phyloP scores from a whole-genome alignment of 306 rosid genomes.

The Cyclanthera cordifolia region DNA sequence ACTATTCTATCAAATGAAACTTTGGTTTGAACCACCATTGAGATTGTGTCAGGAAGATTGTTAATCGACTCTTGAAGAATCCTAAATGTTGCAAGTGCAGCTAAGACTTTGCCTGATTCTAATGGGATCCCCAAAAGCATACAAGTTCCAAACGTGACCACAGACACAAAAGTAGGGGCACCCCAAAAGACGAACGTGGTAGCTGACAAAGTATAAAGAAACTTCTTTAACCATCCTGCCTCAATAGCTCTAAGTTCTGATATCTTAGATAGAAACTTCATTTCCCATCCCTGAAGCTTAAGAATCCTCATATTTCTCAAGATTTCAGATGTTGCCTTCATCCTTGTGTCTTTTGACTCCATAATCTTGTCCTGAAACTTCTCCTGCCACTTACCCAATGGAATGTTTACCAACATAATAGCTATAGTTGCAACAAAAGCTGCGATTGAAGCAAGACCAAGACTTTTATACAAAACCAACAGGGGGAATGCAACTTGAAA shows the following conservation, averaged over 20 bases:
- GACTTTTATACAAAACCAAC: slow-evolving; percentile 48
- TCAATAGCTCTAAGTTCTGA: slow-evolving; percentile 42
- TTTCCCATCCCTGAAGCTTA: slow-evolving; percentile 86
- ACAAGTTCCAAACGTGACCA: slow-evolving; percentile 67
- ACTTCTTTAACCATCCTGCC: slow-evolving; percentile 53
- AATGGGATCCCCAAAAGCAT: slow-evolving; percentile 66
- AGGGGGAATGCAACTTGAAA: slow-evolving; percentile 58
- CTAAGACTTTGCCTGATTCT: slow-evolving; percentile 77
- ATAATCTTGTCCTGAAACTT: slow-evolving; percentile 62
- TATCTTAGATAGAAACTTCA: slow-evolving; percentile 70
- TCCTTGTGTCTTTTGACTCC: slow-evolving; percentile 71
- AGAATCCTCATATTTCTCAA: slow-evolving; percentile 76
- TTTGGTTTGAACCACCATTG: slow-evolving; percentile 62
- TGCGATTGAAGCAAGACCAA: slow-evolving; percentile 67
- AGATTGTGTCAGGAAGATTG: slow-evolving; percentile 50
- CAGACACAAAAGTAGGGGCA: slow-evolving; percentile 66
- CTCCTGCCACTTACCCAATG: slow-evolving; percentile 51
- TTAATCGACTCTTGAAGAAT: slow-evolving; percentile 77
- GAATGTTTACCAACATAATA: slow-evolving; percentile 58
- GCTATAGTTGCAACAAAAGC: slow-evolving; percentile 50
- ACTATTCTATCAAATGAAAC: slow-evolving; percentile 76
- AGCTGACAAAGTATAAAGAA: slow-evolving; percentile 28
- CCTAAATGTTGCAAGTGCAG: slow-evolving; percentile 71
- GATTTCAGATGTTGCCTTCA: slow-evolving; percentile 71
- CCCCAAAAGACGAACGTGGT: slow-evolving; percentile 45